Base-by-base conservation (phyloP, 495 filamentous ascomycete genomes). In the Podospora pseudoanserina region DNA sequence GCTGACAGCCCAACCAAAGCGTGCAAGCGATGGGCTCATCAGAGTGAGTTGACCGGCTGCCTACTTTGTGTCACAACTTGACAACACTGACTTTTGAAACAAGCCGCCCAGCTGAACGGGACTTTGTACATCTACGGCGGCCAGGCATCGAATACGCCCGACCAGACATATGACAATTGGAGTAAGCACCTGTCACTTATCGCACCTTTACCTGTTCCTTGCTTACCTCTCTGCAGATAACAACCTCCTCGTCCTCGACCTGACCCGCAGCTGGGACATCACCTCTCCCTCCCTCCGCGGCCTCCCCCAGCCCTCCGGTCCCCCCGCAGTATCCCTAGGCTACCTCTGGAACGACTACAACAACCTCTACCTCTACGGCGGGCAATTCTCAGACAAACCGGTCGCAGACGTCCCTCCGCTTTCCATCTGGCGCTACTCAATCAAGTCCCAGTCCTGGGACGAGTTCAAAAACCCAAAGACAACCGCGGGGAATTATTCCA, bases 101-200 rank as follows among this genome's bases (percentile, higher is more conserved):
- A 55, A 83, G 80, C 74, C 44, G 83, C 88, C 20, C 69, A 88
- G 55, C 84, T 92, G 4, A 91, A 91, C 63, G 90, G 90, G 30
- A 92, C 88, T 0, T 74, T 92, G 20, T 92, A 91, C 71, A 82
- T 92, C n/a, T 92, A 91, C 68, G 91, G 91, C 44, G 91, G 90
- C 13, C 84, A 88, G 49, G 80, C 83, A 3, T 89, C 79, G 23
- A 82, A 76, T 5, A 72, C 79, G 9, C 67, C 79, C 19, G 79
- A 83, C 6, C 90, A 92, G 75, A 81, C 67, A 2, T 68, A 72
- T 3, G 75, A 89, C 72, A 87, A 84, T 19, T 92, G 90, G 90
- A 90, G 87, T 90, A 82, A 70, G 85, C 75, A 57, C n/a, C 23
- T 18, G 6, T 23, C 7, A 18, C 55, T 26, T 23, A 23, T 23